These are phyloP conservation scores for Penicillium robsamsonii DNA, from an alignment of 495 filamentous ascomycete genomes.

Conservation along the genomic window DNA sequence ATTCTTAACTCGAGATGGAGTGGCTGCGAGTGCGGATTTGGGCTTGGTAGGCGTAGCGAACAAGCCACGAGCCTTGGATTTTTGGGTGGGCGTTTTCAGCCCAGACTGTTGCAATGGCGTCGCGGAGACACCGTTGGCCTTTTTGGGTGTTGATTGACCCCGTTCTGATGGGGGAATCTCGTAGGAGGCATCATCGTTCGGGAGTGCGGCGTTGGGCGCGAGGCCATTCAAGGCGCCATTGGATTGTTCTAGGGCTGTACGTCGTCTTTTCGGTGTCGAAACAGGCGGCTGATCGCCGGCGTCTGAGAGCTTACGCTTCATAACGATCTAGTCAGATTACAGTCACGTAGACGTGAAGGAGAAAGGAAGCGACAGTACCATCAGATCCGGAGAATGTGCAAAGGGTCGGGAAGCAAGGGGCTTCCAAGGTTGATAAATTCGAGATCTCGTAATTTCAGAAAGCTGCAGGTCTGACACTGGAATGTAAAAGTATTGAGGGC, in stretches of 20 bases:
- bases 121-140: constrained; percentile 32
- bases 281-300: constrained; percentile 36
- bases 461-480: constrained; percentile 8
- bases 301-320: constrained; percentile 50
- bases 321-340: constrained; percentile 26
- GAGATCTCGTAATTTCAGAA: constrained; percentile 9
- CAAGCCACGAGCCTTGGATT: constrained; percentile 39
- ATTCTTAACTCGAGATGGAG: constrained; percentile 59
- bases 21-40: constrained; percentile 33
- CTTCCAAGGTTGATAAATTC: constrained; percentile 5
- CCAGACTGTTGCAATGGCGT: constrained; percentile 42
- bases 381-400: constrained; percentile 36
- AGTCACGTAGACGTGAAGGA: constrained; percentile 15
- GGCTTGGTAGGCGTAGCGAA: constrained; percentile 43
- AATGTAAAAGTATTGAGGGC: constrained; percentile 10
- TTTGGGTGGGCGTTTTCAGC: constrained; percentile 45
- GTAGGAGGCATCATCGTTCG: constrained; percentile 24
- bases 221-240: constrained; percentile 33
- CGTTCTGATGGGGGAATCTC: constrained; percentile 33
- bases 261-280: constrained; percentile 44
- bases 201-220: constrained; percentile 16
- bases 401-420: constrained; percentile 32
- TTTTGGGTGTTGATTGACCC: constrained; percentile 39
- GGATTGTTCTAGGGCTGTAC: constrained; percentile 24
- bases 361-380: constrained; percentile 40